A percentile compares a stretch with the other conserved stretches of the same genome.
Conservation (phyloP, 495 filamentous ascomycete species). For the Hypoxylon lenormandii region DNA sequence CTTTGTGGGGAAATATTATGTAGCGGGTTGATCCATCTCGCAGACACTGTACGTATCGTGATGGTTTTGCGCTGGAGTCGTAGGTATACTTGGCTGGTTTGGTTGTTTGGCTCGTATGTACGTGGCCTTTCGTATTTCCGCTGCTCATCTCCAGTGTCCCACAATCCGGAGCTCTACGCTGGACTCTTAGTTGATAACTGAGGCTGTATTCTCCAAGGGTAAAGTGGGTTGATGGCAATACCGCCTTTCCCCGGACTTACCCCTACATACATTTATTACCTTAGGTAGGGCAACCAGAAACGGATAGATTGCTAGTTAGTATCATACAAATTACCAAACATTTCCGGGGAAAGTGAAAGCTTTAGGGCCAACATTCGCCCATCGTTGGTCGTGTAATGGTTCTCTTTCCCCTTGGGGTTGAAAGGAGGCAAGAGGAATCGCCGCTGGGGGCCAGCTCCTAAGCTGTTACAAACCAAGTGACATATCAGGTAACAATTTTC, state of each 20-base stretch:
- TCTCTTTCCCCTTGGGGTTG: not conserved
- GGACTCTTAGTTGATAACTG: constrained; percentile 9
- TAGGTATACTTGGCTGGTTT: not conserved
- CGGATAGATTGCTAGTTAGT: constrained; percentile 2
- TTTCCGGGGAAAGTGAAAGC: constrained; percentile 5
- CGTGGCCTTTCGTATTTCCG: constrained; percentile 36
- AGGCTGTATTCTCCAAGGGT: constrained; percentile 24
- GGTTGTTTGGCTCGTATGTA: constrained; percentile 16
- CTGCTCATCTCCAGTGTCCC: constrained; percentile 14
- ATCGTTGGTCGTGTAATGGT: constrained; percentile 4
- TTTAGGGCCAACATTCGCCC: constrained; percentile 4
- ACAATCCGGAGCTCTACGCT: constrained; percentile 6
- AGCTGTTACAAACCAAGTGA: constrained; percentile 16
- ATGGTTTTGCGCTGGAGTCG: not conserved
- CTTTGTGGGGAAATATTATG: constrained; percentile 42
- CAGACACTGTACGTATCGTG: not conserved
- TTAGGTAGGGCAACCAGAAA: not conserved
- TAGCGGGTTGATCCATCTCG: constrained; percentile 1
- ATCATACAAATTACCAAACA: constrained; percentile 1
- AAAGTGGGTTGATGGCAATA: constrained; percentile 26
- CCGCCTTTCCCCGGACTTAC: constrained; percentile 39
- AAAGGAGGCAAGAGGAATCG: constrained; percentile 11
- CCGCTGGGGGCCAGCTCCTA: not conserved
- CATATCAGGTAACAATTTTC: constrained; percentile 23
- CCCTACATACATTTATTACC: constrained; percentile 8